Conservation (phyloP, 305 asterid species). For the Ilex paraguariensis region DNA sequence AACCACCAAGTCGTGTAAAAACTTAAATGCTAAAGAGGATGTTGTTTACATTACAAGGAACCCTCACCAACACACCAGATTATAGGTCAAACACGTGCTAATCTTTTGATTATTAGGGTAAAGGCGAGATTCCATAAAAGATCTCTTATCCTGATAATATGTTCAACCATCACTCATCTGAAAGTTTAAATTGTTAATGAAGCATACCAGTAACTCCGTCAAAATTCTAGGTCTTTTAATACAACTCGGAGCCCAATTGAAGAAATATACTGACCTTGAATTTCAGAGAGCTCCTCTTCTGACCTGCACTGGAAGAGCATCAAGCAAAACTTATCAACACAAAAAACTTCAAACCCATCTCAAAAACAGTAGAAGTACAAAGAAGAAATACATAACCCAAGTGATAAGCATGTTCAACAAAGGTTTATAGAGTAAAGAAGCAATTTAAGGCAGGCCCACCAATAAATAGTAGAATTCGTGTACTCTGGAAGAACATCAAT, state of each 20-base stretch:
- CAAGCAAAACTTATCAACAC: slow-evolving; percentile 36
- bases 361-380: neutral
- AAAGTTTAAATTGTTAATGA: no score
- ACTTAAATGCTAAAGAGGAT: neutral
- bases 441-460: slow-evolving; percentile 55
- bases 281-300: slow-evolving; percentile 96
- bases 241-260: no score
- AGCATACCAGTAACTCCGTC: no score
- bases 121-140: no score
- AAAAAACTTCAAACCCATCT: slow-evolving; percentile 10
- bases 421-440: neutral
- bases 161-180: no score
- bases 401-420: neutral
- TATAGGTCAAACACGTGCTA: no score
- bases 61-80: no score
- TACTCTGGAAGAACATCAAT: slow-evolving; percentile 61
- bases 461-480: slow-evolving; percentile 82
- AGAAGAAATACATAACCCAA: neutral
- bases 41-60: neutral
- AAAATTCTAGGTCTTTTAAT: no score
- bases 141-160: no score
- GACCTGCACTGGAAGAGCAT: slow-evolving; percentile 93
- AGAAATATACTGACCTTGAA: slow-evolving; percentile 36
- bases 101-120: no score
- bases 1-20: neutral